Evolutionary conservation across 345 rosid species (phyloP).

Genomic region (Gossypium rotundifolium): DNA sequence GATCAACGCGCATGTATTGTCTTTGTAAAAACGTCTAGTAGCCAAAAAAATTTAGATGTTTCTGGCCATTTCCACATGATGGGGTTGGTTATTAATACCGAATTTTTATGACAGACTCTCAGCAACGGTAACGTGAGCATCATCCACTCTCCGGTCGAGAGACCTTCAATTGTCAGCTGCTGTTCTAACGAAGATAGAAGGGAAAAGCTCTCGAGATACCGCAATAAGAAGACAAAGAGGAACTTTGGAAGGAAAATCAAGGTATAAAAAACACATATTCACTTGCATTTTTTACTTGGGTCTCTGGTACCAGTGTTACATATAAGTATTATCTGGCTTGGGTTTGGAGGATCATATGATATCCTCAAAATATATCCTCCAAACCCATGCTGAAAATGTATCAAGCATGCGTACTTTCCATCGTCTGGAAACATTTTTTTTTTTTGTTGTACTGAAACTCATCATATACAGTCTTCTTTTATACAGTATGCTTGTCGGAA

Average conservation of each 20-base stretch:
- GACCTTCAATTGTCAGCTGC: slow-evolving; percentile 39
- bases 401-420: no score
- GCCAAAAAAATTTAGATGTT: slow-evolving; percentile 28
- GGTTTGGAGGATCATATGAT: no score
- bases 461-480: slow-evolving; percentile 7
- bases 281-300: neutral
- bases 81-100: slow-evolving; percentile 31
- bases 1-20: slow-evolving; percentile 19
- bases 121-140: slow-evolving; percentile 33
- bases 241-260: slow-evolving; percentile 96
- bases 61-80: slow-evolving; percentile 46
- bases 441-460: neutral
- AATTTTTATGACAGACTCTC: slow-evolving; percentile 75
- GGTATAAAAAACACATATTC: slow-evolving; percentile 34
- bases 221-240: slow-evolving; percentile 83
- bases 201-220: slow-evolving; percentile 93
- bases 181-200: slow-evolving; percentile 63
- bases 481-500: slow-evolving; percentile 99
- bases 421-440: neutral
- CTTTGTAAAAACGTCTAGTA: slow-evolving; percentile 26
- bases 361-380: no score
- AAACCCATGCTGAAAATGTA: no score
- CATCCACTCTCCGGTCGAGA: slow-evolving; percentile 54
- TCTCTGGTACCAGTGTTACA: no score
- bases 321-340: no score